Conservation (phyloP, 495 filamentous ascomycete species). For the Venustampulla echinocandica region DNA sequence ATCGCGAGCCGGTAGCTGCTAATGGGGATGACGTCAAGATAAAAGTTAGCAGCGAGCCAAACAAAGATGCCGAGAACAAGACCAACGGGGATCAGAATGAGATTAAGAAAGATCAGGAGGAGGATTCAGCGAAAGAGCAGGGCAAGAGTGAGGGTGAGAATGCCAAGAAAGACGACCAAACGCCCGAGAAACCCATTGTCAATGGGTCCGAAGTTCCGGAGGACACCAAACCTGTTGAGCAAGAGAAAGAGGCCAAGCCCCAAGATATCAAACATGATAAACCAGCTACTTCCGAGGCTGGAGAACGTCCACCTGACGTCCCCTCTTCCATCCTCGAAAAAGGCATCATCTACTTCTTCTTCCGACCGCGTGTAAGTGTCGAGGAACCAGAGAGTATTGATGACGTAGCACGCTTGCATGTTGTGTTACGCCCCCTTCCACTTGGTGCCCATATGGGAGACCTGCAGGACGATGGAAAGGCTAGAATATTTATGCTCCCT, state of each 20-base stretch:
- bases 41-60: no score
- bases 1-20: neutral
- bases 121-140: constrained; percentile 2
- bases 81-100: constrained; percentile 6
- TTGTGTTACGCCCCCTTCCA: constrained; percentile 71
- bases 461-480: constrained; percentile 55
- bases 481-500: constrained; percentile 67
- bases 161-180: neutral
- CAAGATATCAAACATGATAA: constrained; percentile 9
- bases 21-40: neutral
- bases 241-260: constrained; percentile 11
- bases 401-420: constrained; percentile 73
- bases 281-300: constrained; percentile 12
- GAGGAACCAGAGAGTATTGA: constrained; percentile 59
- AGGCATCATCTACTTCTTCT: constrained; percentile 92
- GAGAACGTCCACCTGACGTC: constrained; percentile 42
- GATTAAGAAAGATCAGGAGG: constrained; percentile 1
- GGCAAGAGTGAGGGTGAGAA: constrained; percentile 3
- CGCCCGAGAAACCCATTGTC: constrained; percentile 11
- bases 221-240: constrained; percentile 2
- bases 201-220: constrained; percentile 6
- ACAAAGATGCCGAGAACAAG: neutral
- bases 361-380: constrained; percentile 64
- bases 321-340: constrained; percentile 82
- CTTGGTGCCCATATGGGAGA: constrained; percentile 55